Evolutionary conservation across 176 grass and related monocot genomes (phyloP).

Genomic region (Tuctoria greenei): DNA sequence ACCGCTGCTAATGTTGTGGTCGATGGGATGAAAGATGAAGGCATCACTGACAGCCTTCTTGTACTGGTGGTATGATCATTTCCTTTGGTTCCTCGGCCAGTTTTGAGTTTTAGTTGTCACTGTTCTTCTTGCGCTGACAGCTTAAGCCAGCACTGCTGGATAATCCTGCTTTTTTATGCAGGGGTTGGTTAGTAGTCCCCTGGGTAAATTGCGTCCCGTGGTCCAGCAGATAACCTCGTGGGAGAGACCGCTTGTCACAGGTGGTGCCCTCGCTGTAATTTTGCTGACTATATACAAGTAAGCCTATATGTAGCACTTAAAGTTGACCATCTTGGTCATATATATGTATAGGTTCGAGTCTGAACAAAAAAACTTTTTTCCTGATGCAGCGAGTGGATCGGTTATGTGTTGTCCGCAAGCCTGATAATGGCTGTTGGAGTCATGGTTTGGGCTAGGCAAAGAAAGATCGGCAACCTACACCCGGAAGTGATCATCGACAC

Average conservation of each 20-base stretch:
- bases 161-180: conserved; percentile 19
- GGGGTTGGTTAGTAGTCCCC: conserved; percentile 60
- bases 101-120: neutral
- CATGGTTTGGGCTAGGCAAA: conserved; percentile 63
- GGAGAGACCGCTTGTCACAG: conserved; percentile 55
- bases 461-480: conserved; percentile 40
- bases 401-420: conserved; percentile 39
- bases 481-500: conserved; percentile 60
- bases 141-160: neutral
- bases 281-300: conserved; percentile 82
- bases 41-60: conserved; percentile 76
- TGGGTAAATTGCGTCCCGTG: conserved; percentile 45
- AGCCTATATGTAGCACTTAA: neutral
- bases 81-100: neutral
- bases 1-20: conserved; percentile 57
- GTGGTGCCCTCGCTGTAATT: conserved; percentile 27
- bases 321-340: neutral
- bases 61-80: conserved; percentile 55
- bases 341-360: neutral
- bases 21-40: conserved; percentile 77
- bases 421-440: conserved; percentile 34
- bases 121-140: neutral
- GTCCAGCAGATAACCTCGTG: conserved; percentile 54
- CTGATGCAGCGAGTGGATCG: conserved; percentile 62
- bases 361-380: neutral